These are phyloP conservation scores for Hypoxylon sp. DNA, from an alignment of 2,329 filamentous ascomycete species.

Conservation along the genomic window DNA sequence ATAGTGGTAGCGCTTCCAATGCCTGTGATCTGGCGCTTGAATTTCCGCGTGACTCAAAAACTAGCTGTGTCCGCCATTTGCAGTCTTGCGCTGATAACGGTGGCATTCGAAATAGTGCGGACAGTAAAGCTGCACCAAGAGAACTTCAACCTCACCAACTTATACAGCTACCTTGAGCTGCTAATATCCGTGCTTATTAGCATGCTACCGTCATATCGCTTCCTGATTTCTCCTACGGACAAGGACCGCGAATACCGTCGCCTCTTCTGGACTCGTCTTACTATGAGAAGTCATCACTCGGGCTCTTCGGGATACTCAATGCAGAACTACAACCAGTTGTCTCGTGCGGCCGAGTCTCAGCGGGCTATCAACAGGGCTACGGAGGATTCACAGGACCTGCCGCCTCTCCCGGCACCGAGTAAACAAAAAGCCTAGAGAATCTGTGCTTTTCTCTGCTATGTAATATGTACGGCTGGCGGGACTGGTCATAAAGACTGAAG, in stretches of 20 bases:
- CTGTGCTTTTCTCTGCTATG: not conserved
- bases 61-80: conserved; percentile 36
- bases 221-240: conserved; percentile 35
- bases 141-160: conserved; percentile 26
- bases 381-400: not conserved
- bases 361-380: not conserved
- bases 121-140: conserved; percentile 33
- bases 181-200: conserved; percentile 35
- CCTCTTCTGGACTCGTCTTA: conserved; percentile 32
- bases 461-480: not conserved
- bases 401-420: not conserved
- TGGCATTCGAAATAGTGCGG: conserved; percentile 38
- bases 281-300: conserved; percentile 28
- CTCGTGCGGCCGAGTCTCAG: not conserved
- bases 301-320: conserved; percentile 25
- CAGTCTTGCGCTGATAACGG: conserved; percentile 33
- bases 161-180: conserved; percentile 40
- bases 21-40: conserved; percentile 36
- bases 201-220: conserved; percentile 43
- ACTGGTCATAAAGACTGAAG: not conserved
- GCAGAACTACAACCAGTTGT: conserved; percentile 7
- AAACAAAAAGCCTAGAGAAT: not conserved
- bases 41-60: conserved; percentile 34
- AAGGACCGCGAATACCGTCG: conserved; percentile 38
- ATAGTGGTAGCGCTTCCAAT: conserved; percentile 38